Percentiles rank a stretch among this genome's conserved stretches.
Conservation (phyloP, 257 asterid species). For the Haberlea rhodopensis region DNA sequence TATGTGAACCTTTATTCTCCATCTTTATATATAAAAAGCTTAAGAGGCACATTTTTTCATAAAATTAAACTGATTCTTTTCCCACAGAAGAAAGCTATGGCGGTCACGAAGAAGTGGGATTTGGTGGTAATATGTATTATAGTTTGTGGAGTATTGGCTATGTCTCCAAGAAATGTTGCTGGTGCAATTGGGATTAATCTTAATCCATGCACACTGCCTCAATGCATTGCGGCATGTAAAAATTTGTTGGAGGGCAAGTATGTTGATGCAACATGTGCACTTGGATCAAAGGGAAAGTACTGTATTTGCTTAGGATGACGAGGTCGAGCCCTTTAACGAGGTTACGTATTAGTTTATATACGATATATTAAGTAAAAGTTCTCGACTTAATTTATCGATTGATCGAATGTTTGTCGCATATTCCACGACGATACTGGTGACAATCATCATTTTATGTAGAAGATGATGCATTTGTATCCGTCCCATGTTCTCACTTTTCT, state of each 20-base stretch:
- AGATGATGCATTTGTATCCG: neutral
- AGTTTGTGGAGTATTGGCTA: conserved; percentile 20
- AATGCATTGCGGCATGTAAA: conserved; percentile 49
- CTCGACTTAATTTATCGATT: neutral
- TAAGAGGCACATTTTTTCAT: neutral
- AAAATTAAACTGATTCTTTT: no score
- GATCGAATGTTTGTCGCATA: neutral
- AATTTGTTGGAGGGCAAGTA: conserved; percentile 37
- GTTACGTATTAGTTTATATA: neutral
- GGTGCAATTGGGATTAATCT: conserved; percentile 48
- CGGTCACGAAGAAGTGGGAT: conserved; percentile 17
- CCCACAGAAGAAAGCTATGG: conserved; percentile 13
- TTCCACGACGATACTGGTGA: neutral
- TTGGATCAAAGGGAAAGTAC: conserved; percentile 50
- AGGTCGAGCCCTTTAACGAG: neutral
- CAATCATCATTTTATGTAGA: neutral
- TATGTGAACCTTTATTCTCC: neutral
- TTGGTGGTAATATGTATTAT: conserved; percentile 11
- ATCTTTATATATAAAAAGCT: neutral
- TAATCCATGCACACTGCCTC: conserved; percentile 50
- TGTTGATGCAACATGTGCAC: conserved; percentile 48
- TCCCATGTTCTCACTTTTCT: no score
- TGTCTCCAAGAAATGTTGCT: conserved; percentile 40
- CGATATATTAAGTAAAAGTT: no score
- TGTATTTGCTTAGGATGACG: conserved; percentile 46